A percentile compares a stretch with the other conserved stretches of the same genome.
These are phyloP conservation scores for Pseudopediastrum boryanum DNA, from an alignment of 139 green algal species.

Conservation along the genomic window DNA sequence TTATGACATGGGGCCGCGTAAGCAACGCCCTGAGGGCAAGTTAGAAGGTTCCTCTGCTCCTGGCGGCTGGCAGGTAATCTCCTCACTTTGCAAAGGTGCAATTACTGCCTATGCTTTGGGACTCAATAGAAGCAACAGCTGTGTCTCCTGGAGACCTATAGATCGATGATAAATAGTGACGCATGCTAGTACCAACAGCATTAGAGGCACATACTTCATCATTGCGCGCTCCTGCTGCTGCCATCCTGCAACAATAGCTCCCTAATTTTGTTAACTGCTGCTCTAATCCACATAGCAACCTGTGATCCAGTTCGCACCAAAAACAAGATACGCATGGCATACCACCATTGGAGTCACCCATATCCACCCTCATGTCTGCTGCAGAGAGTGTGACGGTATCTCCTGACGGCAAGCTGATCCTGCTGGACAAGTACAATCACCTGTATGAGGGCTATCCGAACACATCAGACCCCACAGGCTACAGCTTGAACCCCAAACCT, in stretches of 20 bases:
- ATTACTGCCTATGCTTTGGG: no score
- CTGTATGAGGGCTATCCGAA: constrained; percentile 1
- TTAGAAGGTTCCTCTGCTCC: no score
- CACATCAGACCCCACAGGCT: no score
- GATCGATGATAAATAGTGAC: no score
- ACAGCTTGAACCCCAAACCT: not conserved
- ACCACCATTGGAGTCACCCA: not conserved
- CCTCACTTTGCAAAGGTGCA: no score
- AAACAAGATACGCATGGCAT: not conserved
- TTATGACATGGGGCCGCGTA: no score
- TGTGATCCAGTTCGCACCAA: not conserved
- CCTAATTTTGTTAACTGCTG: not conserved
- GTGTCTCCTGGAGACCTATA: no score
- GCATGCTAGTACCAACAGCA: not conserved
- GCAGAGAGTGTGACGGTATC: constrained; percentile 42
- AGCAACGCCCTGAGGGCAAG: no score
- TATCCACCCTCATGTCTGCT: not conserved
- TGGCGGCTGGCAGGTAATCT: no score
- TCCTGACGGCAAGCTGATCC: constrained; percentile 14
- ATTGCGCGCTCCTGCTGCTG: not conserved
- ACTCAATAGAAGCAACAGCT: no score
- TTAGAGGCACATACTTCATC: not conserved
- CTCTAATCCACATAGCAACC: not conserved
- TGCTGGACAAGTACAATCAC: constrained; percentile 44
- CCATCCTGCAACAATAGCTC: not conserved